Conservation (phyloP, 2,329 filamentous ascomycete genomes). For the Exophiala calicioides region DNA sequence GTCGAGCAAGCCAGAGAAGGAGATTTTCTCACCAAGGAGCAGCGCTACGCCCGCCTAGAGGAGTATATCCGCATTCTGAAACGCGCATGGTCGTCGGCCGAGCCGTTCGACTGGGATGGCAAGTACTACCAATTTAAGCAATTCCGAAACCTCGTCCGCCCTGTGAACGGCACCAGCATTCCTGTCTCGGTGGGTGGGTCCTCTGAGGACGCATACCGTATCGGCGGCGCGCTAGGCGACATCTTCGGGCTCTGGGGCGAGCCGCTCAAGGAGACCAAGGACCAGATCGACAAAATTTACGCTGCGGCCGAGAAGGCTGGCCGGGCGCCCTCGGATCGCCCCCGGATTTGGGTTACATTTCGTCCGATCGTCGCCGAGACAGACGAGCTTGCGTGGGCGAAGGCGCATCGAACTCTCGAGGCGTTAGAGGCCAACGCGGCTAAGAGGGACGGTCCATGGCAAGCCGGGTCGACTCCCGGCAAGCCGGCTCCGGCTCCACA, state of each 20-base stretch:
- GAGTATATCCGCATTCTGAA: slow-evolving; percentile 64
- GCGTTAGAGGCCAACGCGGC: slow-evolving; percentile 49
- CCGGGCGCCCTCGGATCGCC: slow-evolving; percentile 49
- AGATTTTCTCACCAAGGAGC: slow-evolving; percentile 59
- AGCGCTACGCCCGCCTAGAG: slow-evolving; percentile 60
- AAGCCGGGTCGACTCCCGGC: slow-evolving; percentile 33
- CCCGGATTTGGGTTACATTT: slow-evolving; percentile 66
- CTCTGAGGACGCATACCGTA: slow-evolving; percentile 74
- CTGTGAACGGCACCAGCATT: slow-evolving; percentile 65
- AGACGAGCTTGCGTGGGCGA: slow-evolving; percentile 63
- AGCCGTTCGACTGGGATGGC: slow-evolving; percentile 63
- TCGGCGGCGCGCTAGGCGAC: slow-evolving; percentile 60
- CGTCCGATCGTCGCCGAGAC: slow-evolving; percentile 63
- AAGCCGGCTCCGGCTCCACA: slow-evolving; percentile 48
- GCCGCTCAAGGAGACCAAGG: slow-evolving; percentile 63
- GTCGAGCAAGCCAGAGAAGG: slow-evolving; percentile 62
- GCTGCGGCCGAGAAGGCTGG: slow-evolving; percentile 60
- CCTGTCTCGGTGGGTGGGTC: slow-evolving; percentile 74
- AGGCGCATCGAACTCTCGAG: slow-evolving; percentile 60
- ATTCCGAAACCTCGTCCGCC: slow-evolving; percentile 57
- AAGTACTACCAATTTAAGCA: slow-evolving; percentile 62
- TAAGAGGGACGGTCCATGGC: slow-evolving; percentile 22
- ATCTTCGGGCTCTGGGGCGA: slow-evolving; percentile 67
- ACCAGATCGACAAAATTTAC: slow-evolving; percentile 64
- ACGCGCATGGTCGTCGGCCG: slow-evolving; percentile 58